Evolutionary conservation across 2,329 filamentous ascomycete genomes (phyloP).

Genomic region (Xylariaceae sp.): DNA sequence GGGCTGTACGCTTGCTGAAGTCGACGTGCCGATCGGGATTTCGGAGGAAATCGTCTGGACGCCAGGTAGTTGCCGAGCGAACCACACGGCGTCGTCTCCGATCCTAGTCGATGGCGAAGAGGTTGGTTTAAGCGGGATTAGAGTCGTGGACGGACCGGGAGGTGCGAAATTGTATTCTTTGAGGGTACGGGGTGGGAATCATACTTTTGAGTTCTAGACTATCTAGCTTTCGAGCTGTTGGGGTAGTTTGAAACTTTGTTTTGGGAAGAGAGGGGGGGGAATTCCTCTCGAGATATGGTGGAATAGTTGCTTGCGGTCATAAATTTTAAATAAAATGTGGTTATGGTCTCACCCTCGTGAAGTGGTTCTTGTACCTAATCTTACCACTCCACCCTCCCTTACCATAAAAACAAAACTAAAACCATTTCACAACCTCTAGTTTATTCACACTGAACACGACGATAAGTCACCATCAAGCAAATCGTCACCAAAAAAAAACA

Average conservation of each 20-base stretch:
- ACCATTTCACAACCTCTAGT: too few relatives aligned
- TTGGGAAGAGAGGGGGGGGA: background rate
- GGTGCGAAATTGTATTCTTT: background rate
- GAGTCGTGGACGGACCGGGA: background rate
- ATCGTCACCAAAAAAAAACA: too few relatives aligned
- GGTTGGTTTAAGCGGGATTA: background rate
- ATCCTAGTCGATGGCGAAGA: slow-evolving; percentile 2
- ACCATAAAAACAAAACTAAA: too few relatives aligned
- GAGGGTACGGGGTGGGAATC: background rate
- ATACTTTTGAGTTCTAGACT: slow-evolving; percentile 3
- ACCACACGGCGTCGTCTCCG: background rate
- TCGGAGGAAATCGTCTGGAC: background rate
- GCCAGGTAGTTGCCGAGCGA: background rate
- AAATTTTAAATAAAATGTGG: too few relatives aligned
- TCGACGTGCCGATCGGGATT: background rate
- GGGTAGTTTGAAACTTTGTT: background rate
- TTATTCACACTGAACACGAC: too few relatives aligned
- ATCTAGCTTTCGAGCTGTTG: background rate
- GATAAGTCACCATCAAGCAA: too few relatives aligned
- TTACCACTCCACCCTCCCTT: too few relatives aligned
- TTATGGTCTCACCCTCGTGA: too few relatives aligned
- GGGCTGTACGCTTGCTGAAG: background rate
- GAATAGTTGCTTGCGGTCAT: too few relatives aligned
- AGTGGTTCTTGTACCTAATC: too few relatives aligned
- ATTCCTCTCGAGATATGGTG: background rate